phyloP scores from a whole-genome alignment of 495 filamentous ascomycete genomes.

The Amphirosellinia nigrospora region DNA sequence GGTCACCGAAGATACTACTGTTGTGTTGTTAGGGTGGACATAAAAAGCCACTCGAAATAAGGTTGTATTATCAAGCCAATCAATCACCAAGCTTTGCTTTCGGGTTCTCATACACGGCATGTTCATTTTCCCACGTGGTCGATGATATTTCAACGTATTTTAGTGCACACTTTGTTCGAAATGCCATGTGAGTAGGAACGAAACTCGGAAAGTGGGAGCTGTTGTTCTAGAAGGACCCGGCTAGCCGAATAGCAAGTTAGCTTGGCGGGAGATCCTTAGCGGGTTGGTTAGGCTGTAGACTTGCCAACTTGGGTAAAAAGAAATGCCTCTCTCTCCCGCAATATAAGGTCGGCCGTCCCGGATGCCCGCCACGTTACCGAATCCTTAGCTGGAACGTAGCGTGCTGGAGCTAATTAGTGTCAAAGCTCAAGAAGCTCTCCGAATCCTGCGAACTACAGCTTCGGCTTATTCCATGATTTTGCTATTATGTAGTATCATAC shows the following conservation, averaged over 20 bases:
- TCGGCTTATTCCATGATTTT: neutral
- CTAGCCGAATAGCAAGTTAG: neutral
- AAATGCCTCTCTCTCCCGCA: too few relatives aligned
- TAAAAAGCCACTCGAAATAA: neutral
- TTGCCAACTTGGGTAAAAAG: too few relatives aligned
- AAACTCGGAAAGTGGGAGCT: neutral
- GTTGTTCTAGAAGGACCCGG: neutral
- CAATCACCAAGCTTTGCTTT: too few relatives aligned
- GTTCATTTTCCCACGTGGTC: too few relatives aligned
- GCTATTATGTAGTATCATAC: neutral
- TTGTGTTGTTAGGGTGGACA: neutral
- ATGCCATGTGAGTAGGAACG: too few relatives aligned
- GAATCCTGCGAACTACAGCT: neutral
- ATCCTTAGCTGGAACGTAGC: neutral
- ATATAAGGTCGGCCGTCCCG: slow-evolving; percentile 6
- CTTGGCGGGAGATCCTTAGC: too few relatives aligned
- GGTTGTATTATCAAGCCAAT: too few relatives aligned
- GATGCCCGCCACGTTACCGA: neutral
- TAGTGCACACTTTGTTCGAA: too few relatives aligned
- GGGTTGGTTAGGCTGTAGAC: too few relatives aligned
- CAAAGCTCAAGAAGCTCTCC: neutral
- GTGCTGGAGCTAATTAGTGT: neutral
- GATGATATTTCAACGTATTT: too few relatives aligned
- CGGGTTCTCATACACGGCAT: too few relatives aligned
- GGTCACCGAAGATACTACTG: neutral